Percentiles rank a stretch among this genome's conserved stretches.
Conservation (phyloP, 495 filamentous ascomycete species). For the Podospora comata region DNA sequence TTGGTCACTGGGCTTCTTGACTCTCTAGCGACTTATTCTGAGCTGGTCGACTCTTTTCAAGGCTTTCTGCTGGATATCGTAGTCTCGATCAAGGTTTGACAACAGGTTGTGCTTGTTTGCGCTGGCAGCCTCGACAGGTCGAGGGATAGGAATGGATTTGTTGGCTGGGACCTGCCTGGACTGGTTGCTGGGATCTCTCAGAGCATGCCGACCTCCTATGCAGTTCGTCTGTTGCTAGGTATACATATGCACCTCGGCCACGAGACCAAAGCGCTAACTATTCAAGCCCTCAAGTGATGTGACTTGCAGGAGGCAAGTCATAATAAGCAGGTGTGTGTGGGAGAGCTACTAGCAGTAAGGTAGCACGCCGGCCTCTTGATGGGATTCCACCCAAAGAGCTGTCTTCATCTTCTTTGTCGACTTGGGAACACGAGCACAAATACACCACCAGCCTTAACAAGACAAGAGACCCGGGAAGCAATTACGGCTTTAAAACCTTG, state of each 20-base stretch:
- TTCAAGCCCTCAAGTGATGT: too few species aligned
- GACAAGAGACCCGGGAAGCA: neutral
- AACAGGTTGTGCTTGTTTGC: neutral
- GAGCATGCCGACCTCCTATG: neutral
- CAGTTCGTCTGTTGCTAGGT: too few species aligned
- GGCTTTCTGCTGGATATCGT: too few species aligned
- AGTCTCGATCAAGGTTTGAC: neutral
- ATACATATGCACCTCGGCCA: too few species aligned
- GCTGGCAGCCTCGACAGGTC: neutral
- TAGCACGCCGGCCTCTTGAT: too few species aligned
- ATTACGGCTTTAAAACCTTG: conserved; percentile 12
- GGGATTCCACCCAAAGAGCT: neutral
- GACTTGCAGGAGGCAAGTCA: neutral
- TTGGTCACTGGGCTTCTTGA: neutral
- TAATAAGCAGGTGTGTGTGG: neutral
- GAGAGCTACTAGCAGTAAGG: too few species aligned
- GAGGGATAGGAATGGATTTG: neutral
- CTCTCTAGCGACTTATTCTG: neutral
- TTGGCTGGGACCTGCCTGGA: neutral
- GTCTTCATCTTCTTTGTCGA: neutral
- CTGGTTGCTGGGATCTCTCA: neutral
- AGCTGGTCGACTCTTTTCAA: neutral
- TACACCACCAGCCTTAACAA: neutral
- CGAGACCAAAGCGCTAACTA: too few species aligned
- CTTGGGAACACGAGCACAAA: neutral